Evolutionary conservation across 1,284 basidiomycete species (phyloP), one percentile per base, ranked within the genome.

Genomic region (Volvariella volvacea): DNA sequence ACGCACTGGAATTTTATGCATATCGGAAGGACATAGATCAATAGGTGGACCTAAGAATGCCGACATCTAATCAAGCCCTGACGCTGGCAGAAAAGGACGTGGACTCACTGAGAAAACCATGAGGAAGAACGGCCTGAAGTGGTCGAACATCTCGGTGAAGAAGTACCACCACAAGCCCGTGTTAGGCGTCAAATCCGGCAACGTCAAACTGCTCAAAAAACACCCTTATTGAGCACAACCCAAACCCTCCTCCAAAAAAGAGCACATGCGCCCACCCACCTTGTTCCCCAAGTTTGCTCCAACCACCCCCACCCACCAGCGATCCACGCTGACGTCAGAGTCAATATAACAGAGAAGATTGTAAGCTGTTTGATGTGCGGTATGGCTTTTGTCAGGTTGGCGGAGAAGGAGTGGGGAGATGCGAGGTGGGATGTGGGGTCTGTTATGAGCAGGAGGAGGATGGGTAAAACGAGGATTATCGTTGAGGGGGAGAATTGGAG

Each of bases 131-230:
- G 84, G 78, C 22, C 94, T 74, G 70, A 98, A 99, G 63, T 99
- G 90, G 58, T 97, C 93, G 55, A 99, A 99, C 86, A 98, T 98
- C 62, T 99, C 94, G 10, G 93, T 97, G 67, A 98, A 97, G 67
- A 98, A 98, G 66, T 99, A 99, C 96, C 96, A 99, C 85, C 91
- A 93, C 31, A 98, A 68, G 2, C 95, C 95, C 6, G 91, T 81
- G 56, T 95, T 97, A 0, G 96, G 96, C 3, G 91, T 92, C 44
- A 98, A 65, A 60, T 95, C 92, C 2, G 86, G 84, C 4, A 93
- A 77, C 3, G 72, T 77, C 17, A 88, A 54, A 34, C n/a, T n/a
- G n/a, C n/a, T n/a, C n/a, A 86, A 90, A 51, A 28, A 31, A 31
- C 14, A 34, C 10, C 8, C 9, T 30, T 10, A 45, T 25, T 7